phyloP scores from a whole-genome alignment of 148 eudicot genomes.

The Amaranthus cruentus region DNA sequence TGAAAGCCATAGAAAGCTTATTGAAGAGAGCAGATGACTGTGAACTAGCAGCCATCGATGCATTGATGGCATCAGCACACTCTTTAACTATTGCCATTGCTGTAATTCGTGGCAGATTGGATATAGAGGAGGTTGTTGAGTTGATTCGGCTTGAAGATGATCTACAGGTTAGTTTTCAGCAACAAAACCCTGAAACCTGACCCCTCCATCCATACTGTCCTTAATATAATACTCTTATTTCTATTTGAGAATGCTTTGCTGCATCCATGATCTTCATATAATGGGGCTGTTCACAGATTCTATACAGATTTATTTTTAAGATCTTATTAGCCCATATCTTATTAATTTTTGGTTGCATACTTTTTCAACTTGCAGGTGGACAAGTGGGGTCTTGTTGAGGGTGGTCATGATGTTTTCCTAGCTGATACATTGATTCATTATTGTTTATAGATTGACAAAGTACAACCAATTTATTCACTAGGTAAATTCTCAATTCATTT shows the following conservation, averaged over 20 bases:
- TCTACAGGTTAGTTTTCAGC: slow-evolving; percentile 49
- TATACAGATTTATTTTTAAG: background rate
- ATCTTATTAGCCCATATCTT: background rate
- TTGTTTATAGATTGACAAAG: no score
- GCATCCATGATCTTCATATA: background rate
- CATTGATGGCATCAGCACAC: slow-evolving; percentile 77
- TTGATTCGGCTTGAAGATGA: slow-evolving; percentile 96
- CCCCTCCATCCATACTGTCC: no score
- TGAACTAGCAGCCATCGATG: slow-evolving; percentile 91
- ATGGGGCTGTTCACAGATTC: background rate
- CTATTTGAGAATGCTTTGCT: background rate
- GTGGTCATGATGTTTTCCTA: slow-evolving; percentile 95
- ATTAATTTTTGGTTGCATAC: background rate
- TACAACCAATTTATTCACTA: no score
- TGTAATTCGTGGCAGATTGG: slow-evolving; percentile 54
- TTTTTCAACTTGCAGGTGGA: slow-evolving; percentile 48
- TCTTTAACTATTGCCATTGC: slow-evolving; percentile 73
- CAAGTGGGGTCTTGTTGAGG: slow-evolving; percentile 95
- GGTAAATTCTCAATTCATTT: no score
- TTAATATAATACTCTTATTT: no score
- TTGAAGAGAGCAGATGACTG: slow-evolving; percentile 66
- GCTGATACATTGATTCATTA: no score
- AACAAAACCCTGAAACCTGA: no score
- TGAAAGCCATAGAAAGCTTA: slow-evolving; percentile 55
- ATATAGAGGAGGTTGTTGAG: slow-evolving; percentile 79